Evolutionary conservation across 108 stramenopile species (phyloP).

Genomic region (Schizochytrium sp.): DNA sequence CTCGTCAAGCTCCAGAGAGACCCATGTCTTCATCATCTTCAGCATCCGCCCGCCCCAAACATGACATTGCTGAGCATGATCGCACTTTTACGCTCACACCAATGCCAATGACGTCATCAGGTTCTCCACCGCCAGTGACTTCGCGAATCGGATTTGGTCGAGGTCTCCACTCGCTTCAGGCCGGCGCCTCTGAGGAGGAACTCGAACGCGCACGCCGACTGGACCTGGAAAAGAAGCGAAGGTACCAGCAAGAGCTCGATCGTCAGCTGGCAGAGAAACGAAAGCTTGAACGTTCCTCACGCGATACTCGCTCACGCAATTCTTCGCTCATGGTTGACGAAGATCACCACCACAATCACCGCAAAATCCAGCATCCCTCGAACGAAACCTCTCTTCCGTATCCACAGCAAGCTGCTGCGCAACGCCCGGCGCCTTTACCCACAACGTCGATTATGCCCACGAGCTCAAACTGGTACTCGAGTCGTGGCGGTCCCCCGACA

Average conservation of each 20-base stretch:
- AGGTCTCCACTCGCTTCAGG: background rate
- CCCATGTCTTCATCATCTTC: background rate
- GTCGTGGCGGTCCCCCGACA: background rate
- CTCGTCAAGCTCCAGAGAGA: background rate
- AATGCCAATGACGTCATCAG: background rate
- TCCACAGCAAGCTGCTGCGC: too few relatives aligned
- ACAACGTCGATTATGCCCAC: background rate
- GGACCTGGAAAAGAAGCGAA: background rate
- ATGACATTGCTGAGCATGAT: background rate
- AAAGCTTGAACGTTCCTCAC: background rate
- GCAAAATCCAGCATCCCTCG: too few relatives aligned
- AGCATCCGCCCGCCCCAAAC: background rate
- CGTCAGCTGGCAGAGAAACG: background rate
- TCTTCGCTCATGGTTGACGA: background rate
- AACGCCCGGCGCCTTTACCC: too few relatives aligned
- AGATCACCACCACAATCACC: background rate
- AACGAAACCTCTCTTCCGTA: too few relatives aligned
- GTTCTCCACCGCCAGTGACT: background rate
- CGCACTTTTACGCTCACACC: background rate
- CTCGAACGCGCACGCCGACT: background rate
- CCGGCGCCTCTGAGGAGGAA: background rate
- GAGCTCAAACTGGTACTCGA: background rate
- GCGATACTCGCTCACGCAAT: background rate
- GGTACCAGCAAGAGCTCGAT: background rate
- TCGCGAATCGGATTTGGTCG: background rate